A percentile compares a stretch with the other conserved stretches of the same genome.
Evolutionary conservation across 2,329 filamentous ascomycete genomes (phyloP).

Genomic region (Massarina eburnea): DNA sequence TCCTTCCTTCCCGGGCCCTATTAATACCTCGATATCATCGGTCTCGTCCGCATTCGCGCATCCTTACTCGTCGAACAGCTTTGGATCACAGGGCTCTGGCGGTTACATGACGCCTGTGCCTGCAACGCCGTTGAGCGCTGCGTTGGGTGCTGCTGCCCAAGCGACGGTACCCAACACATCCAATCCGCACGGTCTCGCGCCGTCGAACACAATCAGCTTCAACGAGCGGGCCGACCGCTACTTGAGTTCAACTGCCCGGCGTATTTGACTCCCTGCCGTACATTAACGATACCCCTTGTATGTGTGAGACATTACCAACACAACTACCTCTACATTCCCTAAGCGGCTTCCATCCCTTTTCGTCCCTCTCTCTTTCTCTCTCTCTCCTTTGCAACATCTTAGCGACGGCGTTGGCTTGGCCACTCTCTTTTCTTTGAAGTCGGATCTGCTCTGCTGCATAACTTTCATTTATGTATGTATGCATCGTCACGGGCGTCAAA

Average conservation of each 20-base stretch:
- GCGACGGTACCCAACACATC: constrained; percentile 74
- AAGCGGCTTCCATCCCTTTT: too few species aligned
- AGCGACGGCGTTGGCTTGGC: constrained; percentile 21
- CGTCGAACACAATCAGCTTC: constrained; percentile 33
- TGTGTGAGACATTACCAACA: not conserved
- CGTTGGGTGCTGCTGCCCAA: constrained; percentile 85
- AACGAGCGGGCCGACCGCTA: constrained; percentile 40
- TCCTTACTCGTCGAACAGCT: constrained; percentile 27
- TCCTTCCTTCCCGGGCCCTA: constrained; percentile 35
- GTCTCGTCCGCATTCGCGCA: constrained; percentile 32
- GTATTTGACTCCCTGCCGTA: constrained; percentile 19
- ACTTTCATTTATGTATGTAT: too few species aligned
- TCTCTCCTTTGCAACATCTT: constrained; percentile 5
- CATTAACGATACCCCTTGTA: constrained; percentile 1
- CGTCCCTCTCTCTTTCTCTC: not conserved
- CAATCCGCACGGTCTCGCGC: constrained; percentile 22
- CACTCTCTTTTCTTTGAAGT: constrained; percentile 7
- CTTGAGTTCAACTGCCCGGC: constrained; percentile 32
- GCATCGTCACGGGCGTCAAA: constrained; percentile 3
- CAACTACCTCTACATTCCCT: not conserved
- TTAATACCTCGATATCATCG: constrained; percentile 39
- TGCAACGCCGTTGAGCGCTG: constrained; percentile 86
- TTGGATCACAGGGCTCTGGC: constrained; percentile 31
- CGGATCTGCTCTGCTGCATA: too few species aligned
- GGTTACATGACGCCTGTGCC: constrained; percentile 64